Base-by-base conservation (phyloP, 306 rosid species). In the Quercus bicolor region DNA sequence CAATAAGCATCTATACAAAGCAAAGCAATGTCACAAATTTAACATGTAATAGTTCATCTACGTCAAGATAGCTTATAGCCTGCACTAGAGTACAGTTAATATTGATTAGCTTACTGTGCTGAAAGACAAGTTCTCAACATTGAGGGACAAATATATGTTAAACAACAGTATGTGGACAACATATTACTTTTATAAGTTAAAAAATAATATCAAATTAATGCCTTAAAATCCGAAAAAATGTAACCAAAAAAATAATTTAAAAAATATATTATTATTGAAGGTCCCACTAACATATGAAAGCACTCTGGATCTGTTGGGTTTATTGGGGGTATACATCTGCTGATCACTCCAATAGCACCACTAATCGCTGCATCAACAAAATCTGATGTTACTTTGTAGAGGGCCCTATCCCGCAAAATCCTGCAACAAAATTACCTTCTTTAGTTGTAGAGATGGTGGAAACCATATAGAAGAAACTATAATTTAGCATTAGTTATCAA, bases 261-360 rank as follows among this genome's bases (percentile, higher is more conserved):
- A 71, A 48, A 10, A 48, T 10, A 48, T 16, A 13, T 13, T 48
- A 48, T 48, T 48, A 48, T 76, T n/a, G 48, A 60, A 78, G 64
- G 69, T 76, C 84, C 73, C 53, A 89, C 99, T 93, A 77, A 96
- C 99, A 96, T 96, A 91, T 96, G 99, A 88, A 96, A 96, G 92
- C 98, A 96, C 90, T 93, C 99, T 14, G 99, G 99, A 70, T 96
- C 99, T 2, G 99, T 93, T 56, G 98, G 99, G 80, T 96, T 96
- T 84, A 96, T 96, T 14, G 99, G 99, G 68, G 99, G 98, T 82
- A 96, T 91, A 81, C 97, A 96, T 84, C 98, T 87, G 82, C 88
- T 86, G 82, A 93, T 96, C 78, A 96, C 99, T 85, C 99, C 99
- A 83, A 81, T 75, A 76, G 99, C 98, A 68, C 99, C 99, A 82